Percentiles rank a stretch among this genome's conserved stretches.
These are phyloP conservation scores for Durusdinium trenchii DNA, from an alignment of 73 alveolate genomes.

Conservation along the genomic window DNA sequence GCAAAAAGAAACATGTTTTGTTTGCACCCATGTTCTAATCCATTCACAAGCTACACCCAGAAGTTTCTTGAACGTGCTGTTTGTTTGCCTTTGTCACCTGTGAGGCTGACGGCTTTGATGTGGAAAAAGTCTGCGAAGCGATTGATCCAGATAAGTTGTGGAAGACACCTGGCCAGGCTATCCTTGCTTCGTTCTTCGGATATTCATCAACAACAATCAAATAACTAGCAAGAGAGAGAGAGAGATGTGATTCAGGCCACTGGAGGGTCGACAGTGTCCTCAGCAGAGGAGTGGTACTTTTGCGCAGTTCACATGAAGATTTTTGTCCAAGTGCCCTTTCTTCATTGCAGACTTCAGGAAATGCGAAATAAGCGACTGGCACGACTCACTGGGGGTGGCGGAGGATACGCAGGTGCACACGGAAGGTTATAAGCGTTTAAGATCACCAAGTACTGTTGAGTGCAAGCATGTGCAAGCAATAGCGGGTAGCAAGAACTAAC, in stretches of 20 bases:
- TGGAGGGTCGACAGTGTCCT: conserved; percentile 57
- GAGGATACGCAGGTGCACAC: conserved; percentile 58
- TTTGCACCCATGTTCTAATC: too few species aligned
- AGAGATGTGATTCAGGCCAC: not conserved
- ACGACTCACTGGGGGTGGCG: conserved; percentile 29
- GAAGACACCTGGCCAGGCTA: conserved; percentile 89
- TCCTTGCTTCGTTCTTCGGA: too few species aligned
- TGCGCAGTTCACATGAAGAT: not conserved
- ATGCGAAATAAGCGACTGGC: conserved; percentile 84
- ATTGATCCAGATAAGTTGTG: conserved; percentile 81
- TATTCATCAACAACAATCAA: too few species aligned
- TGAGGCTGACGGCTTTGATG: conserved; percentile 87
- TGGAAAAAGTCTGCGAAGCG: conserved; percentile 77
- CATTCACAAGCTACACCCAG: not conserved
- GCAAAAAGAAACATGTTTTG: too few species aligned
- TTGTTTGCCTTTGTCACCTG: not conserved
- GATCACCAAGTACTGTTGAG: too few species aligned
- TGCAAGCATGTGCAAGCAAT: too few species aligned
- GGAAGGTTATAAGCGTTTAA: not conserved
- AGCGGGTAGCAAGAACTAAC: too few species aligned
- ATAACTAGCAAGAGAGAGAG: too few species aligned
- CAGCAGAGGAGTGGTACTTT: conserved; percentile 22
- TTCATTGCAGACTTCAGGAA: not conserved
- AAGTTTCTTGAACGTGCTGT: not conserved
- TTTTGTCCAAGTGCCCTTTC: not conserved